Conservation (phyloP, 2,329 filamentous ascomycete species). For the Botrytis cinerea region DNA sequence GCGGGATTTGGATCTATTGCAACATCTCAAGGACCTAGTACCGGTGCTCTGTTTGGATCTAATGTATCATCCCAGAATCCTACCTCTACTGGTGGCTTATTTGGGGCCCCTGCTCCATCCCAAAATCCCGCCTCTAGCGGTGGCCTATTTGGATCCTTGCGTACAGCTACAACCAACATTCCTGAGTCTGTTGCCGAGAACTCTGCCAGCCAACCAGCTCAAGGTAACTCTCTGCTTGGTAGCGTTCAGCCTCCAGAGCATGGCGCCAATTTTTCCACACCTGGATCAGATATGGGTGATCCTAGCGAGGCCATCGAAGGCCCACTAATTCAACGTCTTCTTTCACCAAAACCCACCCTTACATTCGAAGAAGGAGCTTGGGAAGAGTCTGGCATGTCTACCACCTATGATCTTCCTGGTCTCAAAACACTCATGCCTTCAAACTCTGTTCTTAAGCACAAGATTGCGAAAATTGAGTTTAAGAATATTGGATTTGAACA, state of each 20-base stretch:
- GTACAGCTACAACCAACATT: neutral
- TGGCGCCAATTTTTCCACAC: neutral
- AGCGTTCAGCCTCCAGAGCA: neutral
- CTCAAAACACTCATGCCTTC: slow-evolving; percentile 57
- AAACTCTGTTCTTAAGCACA: slow-evolving; percentile 56
- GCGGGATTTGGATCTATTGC: neutral
- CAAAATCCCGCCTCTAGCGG: neutral
- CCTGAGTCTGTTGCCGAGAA: neutral
- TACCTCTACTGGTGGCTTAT: neutral
- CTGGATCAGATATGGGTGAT: slow-evolving; percentile 5
- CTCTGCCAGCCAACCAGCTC: neutral
- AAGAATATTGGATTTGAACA: slow-evolving; percentile 55
- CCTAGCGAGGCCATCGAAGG: neutral
- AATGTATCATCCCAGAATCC: neutral
- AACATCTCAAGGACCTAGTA: neutral
- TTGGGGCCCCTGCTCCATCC: neutral
- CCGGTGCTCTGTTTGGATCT: neutral
- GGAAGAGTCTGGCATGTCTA: slow-evolving; percentile 60
- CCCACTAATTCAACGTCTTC: slow-evolving; percentile 6
- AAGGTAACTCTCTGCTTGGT: neutral
- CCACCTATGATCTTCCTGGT: slow-evolving; percentile 60
- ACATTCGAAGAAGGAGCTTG: slow-evolving; percentile 55
- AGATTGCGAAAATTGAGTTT: slow-evolving; percentile 58
- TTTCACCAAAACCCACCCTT: slow-evolving; percentile 36
- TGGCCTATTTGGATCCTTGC: neutral